Conservation (phyloP, 2,329 filamentous ascomycete genomes). For the Phaeosphaeriaceae sp. region DNA sequence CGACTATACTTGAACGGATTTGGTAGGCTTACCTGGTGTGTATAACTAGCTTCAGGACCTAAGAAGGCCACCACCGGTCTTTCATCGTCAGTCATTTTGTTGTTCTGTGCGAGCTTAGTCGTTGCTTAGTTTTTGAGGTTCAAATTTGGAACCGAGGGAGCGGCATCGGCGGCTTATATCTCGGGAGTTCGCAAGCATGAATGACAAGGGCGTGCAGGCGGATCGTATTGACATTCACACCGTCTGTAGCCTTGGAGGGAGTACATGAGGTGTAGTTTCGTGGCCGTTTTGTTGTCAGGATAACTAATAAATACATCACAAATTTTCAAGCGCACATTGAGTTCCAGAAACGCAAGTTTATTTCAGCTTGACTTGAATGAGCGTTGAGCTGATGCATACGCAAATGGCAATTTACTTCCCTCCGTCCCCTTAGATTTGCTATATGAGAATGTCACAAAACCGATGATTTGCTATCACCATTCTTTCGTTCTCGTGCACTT, state of each 20-base stretch:
- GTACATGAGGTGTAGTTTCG: too few relatives aligned
- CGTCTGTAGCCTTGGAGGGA: background rate
- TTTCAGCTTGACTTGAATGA: slow-evolving; percentile 38
- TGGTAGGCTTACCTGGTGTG: slow-evolving; percentile 64
- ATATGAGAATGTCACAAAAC: slow-evolving; percentile 33
- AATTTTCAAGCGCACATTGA: background rate
- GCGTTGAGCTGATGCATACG: slow-evolving; percentile 34
- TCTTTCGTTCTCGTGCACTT: slow-evolving; percentile 20
- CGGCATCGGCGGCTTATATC: slow-evolving; percentile 1
- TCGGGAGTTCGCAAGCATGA: background rate
- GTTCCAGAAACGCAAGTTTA: slow-evolving; percentile 19
- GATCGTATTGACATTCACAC: background rate
- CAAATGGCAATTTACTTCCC: slow-evolving; percentile 30
- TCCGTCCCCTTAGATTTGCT: slow-evolving; percentile 28
- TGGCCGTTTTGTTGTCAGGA: too few relatives aligned
- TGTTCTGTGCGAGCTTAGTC: background rate
- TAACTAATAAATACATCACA: background rate
- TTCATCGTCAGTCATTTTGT: slow-evolving; percentile 17
- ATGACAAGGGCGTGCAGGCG: background rate
- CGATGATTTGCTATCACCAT: slow-evolving; percentile 36
- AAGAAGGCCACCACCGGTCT: slow-evolving; percentile 61
- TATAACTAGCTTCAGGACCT: slow-evolving; percentile 70
- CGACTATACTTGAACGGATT: too few relatives aligned
- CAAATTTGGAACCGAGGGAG: background rate
- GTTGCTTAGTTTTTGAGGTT: background rate